phyloP scores from a whole-genome alignment of 306 rosid genomes.

The Dalbergia oliveri region DNA sequence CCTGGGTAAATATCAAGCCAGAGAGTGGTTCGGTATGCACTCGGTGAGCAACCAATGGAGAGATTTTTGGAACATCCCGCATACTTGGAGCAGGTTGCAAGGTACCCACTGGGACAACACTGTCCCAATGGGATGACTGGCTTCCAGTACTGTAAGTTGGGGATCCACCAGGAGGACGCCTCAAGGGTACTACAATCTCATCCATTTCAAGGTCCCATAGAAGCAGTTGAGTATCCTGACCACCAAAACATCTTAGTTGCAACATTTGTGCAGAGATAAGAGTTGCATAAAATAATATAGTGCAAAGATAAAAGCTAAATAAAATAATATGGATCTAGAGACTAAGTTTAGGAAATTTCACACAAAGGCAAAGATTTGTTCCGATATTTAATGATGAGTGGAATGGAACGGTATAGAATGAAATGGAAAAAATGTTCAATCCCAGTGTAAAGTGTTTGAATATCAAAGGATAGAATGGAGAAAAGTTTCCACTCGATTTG shows the following conservation, averaged over 20 bases:
- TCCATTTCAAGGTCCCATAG: slow-evolving; percentile 94
- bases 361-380: not conserved
- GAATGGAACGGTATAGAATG: not conserved
- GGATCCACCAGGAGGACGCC: slow-evolving; percentile 94
- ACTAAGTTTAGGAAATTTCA: not conserved
- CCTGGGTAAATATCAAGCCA: slow-evolving; percentile 81
- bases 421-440: not conserved
- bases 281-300: not conserved
- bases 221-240: slow-evolving; percentile 94
- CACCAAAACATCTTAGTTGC: slow-evolving; percentile 38
- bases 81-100: slow-evolving; percentile 95
- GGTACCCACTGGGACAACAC: slow-evolving; percentile 73
- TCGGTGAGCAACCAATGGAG: slow-evolving; percentile 87
- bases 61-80: slow-evolving; percentile 86
- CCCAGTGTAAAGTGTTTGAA: not conserved
- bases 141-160: slow-evolving; percentile 92
- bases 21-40: slow-evolving; percentile 96
- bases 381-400: not conserved
- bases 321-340: not conserved
- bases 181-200: slow-evolving; percentile 89
- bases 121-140: slow-evolving; percentile 97
- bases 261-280: not conserved
- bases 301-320: too few relatives aligned
- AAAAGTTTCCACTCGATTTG: not conserved
- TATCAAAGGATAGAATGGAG: not conserved